phyloP scores from a whole-genome alignment of 2,329 filamentous ascomycete species.

The Epicoccum nigrum region DNA sequence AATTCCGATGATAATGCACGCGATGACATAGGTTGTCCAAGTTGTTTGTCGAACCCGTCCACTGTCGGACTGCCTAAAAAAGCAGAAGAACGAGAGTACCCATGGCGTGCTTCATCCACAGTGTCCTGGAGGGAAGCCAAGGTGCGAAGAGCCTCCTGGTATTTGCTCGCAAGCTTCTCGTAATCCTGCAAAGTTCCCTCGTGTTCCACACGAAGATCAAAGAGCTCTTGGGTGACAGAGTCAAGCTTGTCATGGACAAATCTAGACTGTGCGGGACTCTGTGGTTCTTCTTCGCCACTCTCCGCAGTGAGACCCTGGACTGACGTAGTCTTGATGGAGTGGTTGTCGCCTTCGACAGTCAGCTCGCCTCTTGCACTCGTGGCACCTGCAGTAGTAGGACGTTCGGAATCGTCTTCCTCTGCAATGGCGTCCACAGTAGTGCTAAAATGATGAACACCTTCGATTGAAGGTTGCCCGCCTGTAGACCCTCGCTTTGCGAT shows the following conservation, averaged over 20 bases:
- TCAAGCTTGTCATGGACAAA: conserved; percentile 94
- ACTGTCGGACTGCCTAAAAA: conserved; percentile 82
- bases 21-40: conserved; percentile 75
- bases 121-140: conserved; percentile 85
- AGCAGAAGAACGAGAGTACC: conserved; percentile 69
- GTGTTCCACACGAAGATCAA: conserved; percentile 89
- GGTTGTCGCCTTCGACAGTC: background rate
- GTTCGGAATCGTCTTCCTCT: conserved; percentile 44
- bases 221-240: conserved; percentile 85
- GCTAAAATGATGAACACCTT: conserved; percentile 39
- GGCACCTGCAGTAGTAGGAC: conserved; percentile 35
- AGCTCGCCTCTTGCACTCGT: conserved; percentile 14
- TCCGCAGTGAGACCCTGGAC: conserved; percentile 28
- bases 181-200: conserved; percentile 82
- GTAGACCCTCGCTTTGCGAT: conserved; percentile 37
- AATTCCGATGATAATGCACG: conserved; percentile 93
- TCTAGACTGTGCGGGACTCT: conserved; percentile 79
- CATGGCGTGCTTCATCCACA: conserved; percentile 77
- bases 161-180: conserved; percentile 82
- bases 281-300: conserved; percentile 54
- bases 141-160: conserved; percentile 83
- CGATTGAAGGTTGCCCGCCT: conserved; percentile 29
- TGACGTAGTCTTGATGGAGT: conserved; percentile 12
- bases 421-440: conserved; percentile 45
- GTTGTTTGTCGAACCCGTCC: conserved; percentile 70